Evolutionary conservation across 2,329 filamentous ascomycete genomes (phyloP).

Genomic region (Aureobasidium vineae): DNA sequence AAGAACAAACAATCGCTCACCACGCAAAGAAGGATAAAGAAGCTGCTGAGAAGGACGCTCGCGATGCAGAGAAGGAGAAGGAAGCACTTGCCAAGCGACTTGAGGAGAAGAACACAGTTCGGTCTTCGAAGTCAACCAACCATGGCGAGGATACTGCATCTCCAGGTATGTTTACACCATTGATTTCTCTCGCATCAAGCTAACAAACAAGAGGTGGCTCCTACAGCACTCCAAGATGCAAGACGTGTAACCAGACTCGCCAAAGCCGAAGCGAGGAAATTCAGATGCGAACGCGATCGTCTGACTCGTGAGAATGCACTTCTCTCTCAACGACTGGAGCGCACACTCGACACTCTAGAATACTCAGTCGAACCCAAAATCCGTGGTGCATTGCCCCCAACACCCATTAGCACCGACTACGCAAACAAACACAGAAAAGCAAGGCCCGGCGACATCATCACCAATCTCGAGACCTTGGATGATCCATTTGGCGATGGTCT

Average conservation of each 20-base stretch:
- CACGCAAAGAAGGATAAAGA: not conserved
- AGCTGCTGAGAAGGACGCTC: not conserved
- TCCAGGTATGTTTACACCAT: not conserved
- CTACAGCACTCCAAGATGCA: not conserved
- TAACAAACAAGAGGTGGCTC: slow-evolving; percentile 2
- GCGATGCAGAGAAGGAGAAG: not conserved
- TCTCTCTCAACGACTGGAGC: not conserved
- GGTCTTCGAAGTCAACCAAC: not conserved
- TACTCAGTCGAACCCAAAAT: not conserved
- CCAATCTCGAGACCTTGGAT: not conserved
- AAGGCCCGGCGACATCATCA: not conserved
- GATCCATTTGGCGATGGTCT: not conserved
- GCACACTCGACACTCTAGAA: not conserved
- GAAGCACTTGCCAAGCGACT: not conserved
- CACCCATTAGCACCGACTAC: not conserved
- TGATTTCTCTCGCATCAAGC: not conserved
- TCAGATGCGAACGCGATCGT: not conserved
- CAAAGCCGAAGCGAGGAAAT: not conserved
- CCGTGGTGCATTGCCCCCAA: not conserved
- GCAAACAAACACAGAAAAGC: not conserved
- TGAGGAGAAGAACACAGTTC: not conserved
- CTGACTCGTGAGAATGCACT: not conserved
- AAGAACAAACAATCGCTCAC: not conserved
- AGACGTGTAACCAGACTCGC: slow-evolving; percentile 3
- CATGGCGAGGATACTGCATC: not conserved